Percentiles rank a stretch among this genome's conserved stretches.
Evolutionary conservation across 2,329 filamentous ascomycete species (phyloP).

Genomic region (Talaromyces pinophilus): DNA sequence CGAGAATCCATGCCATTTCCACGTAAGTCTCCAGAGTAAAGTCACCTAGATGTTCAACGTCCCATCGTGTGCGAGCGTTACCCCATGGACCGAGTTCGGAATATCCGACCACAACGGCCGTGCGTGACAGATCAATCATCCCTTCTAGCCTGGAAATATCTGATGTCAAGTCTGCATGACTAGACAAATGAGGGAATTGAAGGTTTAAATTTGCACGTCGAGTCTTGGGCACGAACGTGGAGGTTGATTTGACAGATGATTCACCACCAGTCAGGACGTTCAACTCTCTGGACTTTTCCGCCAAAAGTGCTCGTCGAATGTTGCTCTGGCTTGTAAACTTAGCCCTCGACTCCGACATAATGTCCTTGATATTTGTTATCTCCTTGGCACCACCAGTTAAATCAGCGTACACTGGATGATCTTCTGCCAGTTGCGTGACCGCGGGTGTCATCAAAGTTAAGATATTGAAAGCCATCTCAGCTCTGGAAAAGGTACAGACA

Average conservation of each 20-base stretch:
- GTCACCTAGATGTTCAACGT: constrained; percentile 95
- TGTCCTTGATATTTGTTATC: constrained; percentile 88
- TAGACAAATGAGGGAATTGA: constrained; percentile 83
- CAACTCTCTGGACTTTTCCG: constrained; percentile 94
- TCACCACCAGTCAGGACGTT: constrained; percentile 90
- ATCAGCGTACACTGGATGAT: constrained; percentile 93
- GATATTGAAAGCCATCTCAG: constrained; percentile 99
- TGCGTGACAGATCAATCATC: constrained; percentile 98
- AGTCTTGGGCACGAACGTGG: constrained; percentile 90
- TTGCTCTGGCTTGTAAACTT: constrained; percentile 94
- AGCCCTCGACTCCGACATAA: constrained; percentile 90
- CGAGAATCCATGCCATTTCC: constrained; percentile 99
- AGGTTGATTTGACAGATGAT: constrained; percentile 52
- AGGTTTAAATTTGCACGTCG: constrained; percentile 98
- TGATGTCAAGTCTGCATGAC: constrained; percentile 85
- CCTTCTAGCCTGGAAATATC: constrained; percentile 89
- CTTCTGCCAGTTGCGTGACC: constrained; percentile 92
- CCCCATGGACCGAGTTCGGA: constrained; percentile 91
- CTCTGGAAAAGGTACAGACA: constrained; percentile 96
- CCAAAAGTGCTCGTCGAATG: constrained; percentile 86
- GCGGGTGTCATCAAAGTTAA: constrained; percentile 91
- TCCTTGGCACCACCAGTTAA: constrained; percentile 97
- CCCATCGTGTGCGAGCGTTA: constrained; percentile 96
- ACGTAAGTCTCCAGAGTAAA: constrained; percentile 97
- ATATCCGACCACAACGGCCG: constrained; percentile 96